Conservation (phyloP, 139 green algal species). For the Chlorella sp. region DNA sequence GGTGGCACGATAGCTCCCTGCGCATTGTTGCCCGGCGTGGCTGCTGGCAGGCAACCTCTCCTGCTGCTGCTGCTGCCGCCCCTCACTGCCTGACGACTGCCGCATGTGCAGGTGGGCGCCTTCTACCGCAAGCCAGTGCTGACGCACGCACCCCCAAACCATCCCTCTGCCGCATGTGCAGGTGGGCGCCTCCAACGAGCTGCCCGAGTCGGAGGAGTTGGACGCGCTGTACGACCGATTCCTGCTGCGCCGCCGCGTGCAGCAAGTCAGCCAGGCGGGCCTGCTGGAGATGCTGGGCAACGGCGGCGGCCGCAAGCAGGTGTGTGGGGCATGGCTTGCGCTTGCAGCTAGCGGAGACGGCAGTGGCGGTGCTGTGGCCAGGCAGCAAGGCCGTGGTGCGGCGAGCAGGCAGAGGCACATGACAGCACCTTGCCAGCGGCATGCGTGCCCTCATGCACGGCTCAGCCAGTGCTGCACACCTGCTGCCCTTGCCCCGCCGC, state of each 20-base stretch:
- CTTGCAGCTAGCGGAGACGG: background rate
- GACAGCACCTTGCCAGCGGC: too few species aligned
- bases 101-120: too few species aligned
- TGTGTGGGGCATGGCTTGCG: too few species aligned
- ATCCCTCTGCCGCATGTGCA: conserved; percentile 36
- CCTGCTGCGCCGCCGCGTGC: conserved; percentile 82
- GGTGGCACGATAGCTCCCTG: too few species aligned
- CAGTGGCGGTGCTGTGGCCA: background rate
- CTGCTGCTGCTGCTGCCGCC: too few species aligned
- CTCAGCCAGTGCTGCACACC: background rate
- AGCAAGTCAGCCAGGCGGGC: conserved; percentile 49
- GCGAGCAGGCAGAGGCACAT: too few species aligned
- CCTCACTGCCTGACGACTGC: conserved; percentile 49
- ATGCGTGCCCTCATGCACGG: too few species aligned
- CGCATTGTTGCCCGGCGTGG: too few species aligned
- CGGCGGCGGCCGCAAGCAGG: conserved; percentile 29
- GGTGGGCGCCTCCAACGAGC: conserved; percentile 93
- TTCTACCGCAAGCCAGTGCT: too few species aligned
- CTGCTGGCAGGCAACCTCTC: too few species aligned
- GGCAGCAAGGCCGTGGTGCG: too few species aligned
- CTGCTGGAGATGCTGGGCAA: conserved; percentile 49
- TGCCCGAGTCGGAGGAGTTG: conserved; percentile 95
- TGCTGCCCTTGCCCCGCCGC: background rate
- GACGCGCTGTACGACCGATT: conserved; percentile 97
- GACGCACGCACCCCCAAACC: conserved; percentile 25